Evolutionary conservation across 2,329 filamentous ascomycete species (phyloP), one percentile per base, ranked within the genome.

Genomic region (Xylaria sp.): DNA sequence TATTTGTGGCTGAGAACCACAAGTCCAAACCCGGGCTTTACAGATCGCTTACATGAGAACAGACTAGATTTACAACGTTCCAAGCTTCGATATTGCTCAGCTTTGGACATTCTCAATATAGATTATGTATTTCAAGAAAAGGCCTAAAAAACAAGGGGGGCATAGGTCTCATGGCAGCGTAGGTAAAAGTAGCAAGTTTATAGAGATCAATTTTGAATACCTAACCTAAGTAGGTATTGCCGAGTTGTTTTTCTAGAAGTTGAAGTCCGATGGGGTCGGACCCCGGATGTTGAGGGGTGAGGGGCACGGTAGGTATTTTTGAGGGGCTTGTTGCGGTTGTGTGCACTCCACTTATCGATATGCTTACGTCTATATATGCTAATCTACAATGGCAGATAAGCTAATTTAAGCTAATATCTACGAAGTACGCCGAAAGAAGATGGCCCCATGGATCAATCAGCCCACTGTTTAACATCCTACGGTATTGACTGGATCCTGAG

Each of bases 281-380:
- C 23, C 33, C 33, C 2, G 54, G 36, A 58, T 23, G n/a, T 42
- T 42, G 36, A 42, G 54, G 23, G 53, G 33, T 15, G 48, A 31
- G 26, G 48, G 46, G 46, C 11, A 28, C 4, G 5, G 48, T 53
- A 38, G 5, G 48, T 53, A 38, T 40, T 57, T 57, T 53, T 11
- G 15, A 7, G 36, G 36, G 38, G 38, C 38, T 15, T 40, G 15
- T 40, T 40, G 5, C 33, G 49, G 15, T 40, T 40, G 5, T 53
- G 49, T 53, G 26, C 17, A 33, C 4, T 44, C 23, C 23, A 17
- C 48, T 68, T 68, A 68, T 68, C 66, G 66, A 65, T 68, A 68
- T 49, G 65, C 31, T n/a, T 63, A 62, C 1, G 51, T 7, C 6
- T 5, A 31, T 26, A 23, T 38, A 53, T 59, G 33, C 40, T 38